phyloP scores from a whole-genome alignment of 176 grass and related monocot genomes.

The Juncus effusus region DNA sequence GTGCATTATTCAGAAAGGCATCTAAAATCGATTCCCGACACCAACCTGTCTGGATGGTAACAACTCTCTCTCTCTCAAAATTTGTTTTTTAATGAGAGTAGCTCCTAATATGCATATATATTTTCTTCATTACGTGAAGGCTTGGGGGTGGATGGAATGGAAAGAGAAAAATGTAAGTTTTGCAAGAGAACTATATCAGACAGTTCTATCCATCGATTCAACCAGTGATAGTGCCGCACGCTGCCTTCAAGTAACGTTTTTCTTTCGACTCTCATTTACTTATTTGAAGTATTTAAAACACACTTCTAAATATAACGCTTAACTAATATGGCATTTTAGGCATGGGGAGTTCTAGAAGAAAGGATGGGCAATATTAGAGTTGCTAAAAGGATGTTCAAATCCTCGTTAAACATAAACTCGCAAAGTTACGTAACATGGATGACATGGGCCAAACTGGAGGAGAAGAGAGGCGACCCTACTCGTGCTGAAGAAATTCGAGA shows the following conservation, averaged over 20 bases:
- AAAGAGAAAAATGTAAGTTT: slow-evolving; percentile 85
- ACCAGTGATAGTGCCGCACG: slow-evolving; percentile 85
- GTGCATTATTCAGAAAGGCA: slow-evolving; percentile 82
- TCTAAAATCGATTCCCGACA: slow-evolving; percentile 85
- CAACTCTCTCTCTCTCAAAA: slow-evolving; percentile 5
- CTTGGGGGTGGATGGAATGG: slow-evolving; percentile 99
- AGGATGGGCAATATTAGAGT: slow-evolving; percentile 71
- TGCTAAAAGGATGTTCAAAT: slow-evolving; percentile 79
- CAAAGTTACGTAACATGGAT: slow-evolving; percentile 98
- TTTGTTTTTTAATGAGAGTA: background rate
- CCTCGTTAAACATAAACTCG: slow-evolving; percentile 88
- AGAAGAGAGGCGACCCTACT: slow-evolving; percentile 62
- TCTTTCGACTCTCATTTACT: background rate
- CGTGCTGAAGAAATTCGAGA: slow-evolving; percentile 94
- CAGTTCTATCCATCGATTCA: slow-evolving; percentile 80
- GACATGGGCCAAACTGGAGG: slow-evolving; percentile 83
- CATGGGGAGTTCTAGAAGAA: slow-evolving; percentile 93
- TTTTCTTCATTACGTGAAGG: slow-evolving; percentile 31
- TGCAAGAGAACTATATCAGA: slow-evolving; percentile 83
- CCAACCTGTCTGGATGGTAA: slow-evolving; percentile 97
- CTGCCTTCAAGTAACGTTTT: slow-evolving; percentile 78
- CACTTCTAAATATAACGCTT: background rate
- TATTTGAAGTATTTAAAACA: background rate
- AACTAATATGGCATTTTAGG: slow-evolving; percentile 33
- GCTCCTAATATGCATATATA: background rate